These are phyloP conservation scores for Fonsecaea multimorphosa DNA, from an alignment of 2,329 filamentous ascomycete genomes.

Conservation along the genomic window DNA sequence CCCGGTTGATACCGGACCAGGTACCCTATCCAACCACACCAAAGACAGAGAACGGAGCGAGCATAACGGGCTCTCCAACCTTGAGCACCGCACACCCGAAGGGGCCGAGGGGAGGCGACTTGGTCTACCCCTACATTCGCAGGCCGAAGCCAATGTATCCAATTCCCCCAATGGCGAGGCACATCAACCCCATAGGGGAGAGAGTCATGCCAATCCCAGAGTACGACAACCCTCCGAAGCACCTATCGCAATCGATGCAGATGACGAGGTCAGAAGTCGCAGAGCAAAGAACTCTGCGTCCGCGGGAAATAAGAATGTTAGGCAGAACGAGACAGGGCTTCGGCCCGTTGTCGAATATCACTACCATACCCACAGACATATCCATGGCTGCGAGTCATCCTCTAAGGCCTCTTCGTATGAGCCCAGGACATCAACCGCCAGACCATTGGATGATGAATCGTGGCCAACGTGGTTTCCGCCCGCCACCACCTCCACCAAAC, in stretches of 20 bases:
- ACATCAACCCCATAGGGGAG: slow-evolving; percentile 16
- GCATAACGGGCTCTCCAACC: neutral
- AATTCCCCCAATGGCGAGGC: neutral
- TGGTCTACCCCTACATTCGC: slow-evolving; percentile 24
- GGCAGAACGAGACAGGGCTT: slow-evolving; percentile 21
- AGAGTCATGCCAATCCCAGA: slow-evolving; percentile 31
- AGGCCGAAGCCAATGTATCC: slow-evolving; percentile 22
- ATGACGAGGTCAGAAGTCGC: slow-evolving; percentile 35
- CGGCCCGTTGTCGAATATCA: slow-evolving; percentile 43
- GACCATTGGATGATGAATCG: slow-evolving; percentile 20
- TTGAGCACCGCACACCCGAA: neutral
- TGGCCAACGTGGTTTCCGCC: slow-evolving; percentile 24
- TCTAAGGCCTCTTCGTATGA: slow-evolving; percentile 13
- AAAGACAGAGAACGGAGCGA: slow-evolving; percentile 2
- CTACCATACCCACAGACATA: slow-evolving; percentile 50
- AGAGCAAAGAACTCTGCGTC: slow-evolving; percentile 33
- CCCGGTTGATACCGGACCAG: slow-evolving; percentile 30
- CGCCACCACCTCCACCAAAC: slow-evolving; percentile 13
- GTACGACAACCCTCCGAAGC: slow-evolving; percentile 38
- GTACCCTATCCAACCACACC: neutral
- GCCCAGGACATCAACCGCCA: slow-evolving; percentile 18
- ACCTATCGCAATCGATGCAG: slow-evolving; percentile 41
- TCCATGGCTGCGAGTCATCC: slow-evolving; percentile 38
- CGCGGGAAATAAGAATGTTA: slow-evolving; percentile 4
- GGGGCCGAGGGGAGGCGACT: slow-evolving; percentile 27